These are phyloP conservation scores for Barnettozyma californica DNA, from an alignment of 805 yeast genomes.

Conservation along the genomic window DNA sequence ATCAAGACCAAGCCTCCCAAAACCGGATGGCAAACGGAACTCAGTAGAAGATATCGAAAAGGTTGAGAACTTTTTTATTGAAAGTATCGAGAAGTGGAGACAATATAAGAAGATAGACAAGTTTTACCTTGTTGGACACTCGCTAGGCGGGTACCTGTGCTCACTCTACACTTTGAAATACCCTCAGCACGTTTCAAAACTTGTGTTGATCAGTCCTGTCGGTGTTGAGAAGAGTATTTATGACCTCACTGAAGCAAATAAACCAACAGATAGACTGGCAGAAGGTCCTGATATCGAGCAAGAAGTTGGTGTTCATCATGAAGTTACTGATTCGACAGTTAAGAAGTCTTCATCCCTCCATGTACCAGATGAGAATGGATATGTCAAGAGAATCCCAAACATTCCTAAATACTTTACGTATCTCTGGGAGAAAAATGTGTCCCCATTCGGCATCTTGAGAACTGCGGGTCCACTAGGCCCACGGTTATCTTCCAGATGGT, in stretches of 20 bases:
- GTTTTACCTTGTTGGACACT: conserved; percentile 61
- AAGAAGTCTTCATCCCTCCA: conserved; percentile 20
- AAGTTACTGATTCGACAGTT: conserved; percentile 13
- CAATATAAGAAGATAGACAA: conserved; percentile 36
- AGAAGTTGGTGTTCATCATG: conserved; percentile 26
- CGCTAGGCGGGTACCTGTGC: conserved; percentile 66
- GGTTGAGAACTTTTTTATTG: conserved; percentile 33
- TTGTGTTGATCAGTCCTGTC: conserved; percentile 63
- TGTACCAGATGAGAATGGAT: conserved; percentile 27
- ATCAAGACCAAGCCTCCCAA: conserved; percentile 41
- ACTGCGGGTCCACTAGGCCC: conserved; percentile 50
- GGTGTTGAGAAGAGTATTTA: conserved; percentile 58
- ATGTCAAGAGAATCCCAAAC: conserved; percentile 30
- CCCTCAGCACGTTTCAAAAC: conserved; percentile 44
- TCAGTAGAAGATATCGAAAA: conserved; percentile 25
- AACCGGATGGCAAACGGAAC: conserved; percentile 11
- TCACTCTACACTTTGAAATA: conserved; percentile 51
- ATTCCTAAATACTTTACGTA: conserved; percentile 32
- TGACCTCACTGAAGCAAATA: conserved; percentile 12
- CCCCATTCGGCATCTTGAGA: conserved; percentile 51
- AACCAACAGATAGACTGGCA: conserved; percentile 1
- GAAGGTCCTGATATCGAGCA: conserved; percentile 29
- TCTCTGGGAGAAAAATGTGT: conserved; percentile 48
- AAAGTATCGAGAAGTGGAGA: conserved; percentile 60
- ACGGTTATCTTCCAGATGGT: conserved; percentile 47